Evolutionary conservation across 768 basidiomycete genomes (phyloP).

Genomic region (Rhodotorula taiwanensis): DNA sequence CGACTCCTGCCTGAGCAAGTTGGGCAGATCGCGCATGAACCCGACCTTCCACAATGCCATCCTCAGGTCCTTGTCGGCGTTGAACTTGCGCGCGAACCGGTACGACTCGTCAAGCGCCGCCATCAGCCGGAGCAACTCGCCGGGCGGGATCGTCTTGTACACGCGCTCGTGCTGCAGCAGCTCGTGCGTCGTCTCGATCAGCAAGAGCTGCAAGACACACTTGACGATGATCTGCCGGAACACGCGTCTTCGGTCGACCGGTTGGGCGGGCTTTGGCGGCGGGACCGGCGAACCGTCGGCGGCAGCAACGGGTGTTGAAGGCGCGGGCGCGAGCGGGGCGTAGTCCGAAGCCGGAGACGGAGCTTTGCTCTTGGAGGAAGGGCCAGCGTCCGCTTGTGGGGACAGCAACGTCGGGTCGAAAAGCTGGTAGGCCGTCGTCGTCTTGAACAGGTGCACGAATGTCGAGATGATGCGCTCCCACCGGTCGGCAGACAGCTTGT

Average conservation of each 20-base stretch:
- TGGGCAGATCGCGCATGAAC: slow-evolving; percentile 99
- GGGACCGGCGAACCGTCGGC: slow-evolving; percentile 10
- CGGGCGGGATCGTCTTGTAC: slow-evolving; percentile 86
- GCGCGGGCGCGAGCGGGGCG: slow-evolving; percentile 68
- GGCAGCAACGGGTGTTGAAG: not conserved
- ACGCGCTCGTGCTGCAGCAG: slow-evolving; percentile 85
- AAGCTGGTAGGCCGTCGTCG: slow-evolving; percentile 92
- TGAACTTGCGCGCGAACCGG: slow-evolving; percentile 93
- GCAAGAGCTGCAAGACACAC: slow-evolving; percentile 90
- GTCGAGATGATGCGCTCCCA: slow-evolving; percentile 91
- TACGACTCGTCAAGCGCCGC: slow-evolving; percentile 93
- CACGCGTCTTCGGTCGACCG: slow-evolving; percentile 44
- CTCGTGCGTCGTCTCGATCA: slow-evolving; percentile 96
- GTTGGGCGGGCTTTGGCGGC: slow-evolving; percentile 16
- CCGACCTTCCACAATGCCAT: slow-evolving; percentile 99
- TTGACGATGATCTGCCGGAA: slow-evolving; percentile 99
- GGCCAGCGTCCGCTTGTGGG: slow-evolving; percentile 59
- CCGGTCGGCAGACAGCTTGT: slow-evolving; percentile 68
- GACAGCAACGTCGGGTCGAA: slow-evolving; percentile 82
- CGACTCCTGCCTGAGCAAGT: slow-evolving; percentile 95
- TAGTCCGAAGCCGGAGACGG: slow-evolving; percentile 42
- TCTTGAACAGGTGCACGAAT: slow-evolving; percentile 92
- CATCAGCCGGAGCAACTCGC: slow-evolving; percentile 87
- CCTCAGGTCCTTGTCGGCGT: slow-evolving; percentile 93
- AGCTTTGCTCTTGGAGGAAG: slow-evolving; percentile 39